These are phyloP conservation scores for Verruconis gallopava DNA, from an alignment of 2,329 filamentous ascomycete genomes.

Conservation along the genomic window DNA sequence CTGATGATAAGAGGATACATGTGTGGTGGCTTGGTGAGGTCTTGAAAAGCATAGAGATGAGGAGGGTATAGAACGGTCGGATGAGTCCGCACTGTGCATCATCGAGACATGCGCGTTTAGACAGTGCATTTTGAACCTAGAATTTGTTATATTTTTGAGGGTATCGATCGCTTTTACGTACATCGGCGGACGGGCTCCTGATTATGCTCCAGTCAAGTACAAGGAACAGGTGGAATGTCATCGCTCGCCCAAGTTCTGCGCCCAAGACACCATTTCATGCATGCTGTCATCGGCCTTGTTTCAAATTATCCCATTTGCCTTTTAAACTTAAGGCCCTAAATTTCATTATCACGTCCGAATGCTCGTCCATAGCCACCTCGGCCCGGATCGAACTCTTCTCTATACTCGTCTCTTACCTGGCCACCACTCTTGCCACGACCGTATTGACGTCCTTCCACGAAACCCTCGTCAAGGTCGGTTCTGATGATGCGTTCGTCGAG, in stretches of 20 bases:
- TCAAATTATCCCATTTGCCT: too few relatives aligned
- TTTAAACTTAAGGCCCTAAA: too few relatives aligned
- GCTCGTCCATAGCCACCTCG: conserved; percentile 79
- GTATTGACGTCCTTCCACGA: conserved; percentile 91
- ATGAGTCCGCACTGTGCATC: not conserved
- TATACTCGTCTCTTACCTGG: conserved; percentile 94
- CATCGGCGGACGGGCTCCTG: too few relatives aligned
- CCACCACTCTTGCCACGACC: conserved; percentile 88
- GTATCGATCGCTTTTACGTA: not conserved
- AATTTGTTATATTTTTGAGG: not conserved
- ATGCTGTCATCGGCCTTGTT: too few relatives aligned
- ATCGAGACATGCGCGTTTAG: not conserved
- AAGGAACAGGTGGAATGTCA: not conserved
- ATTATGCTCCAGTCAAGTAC: too few relatives aligned
- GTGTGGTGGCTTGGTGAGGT: conserved; percentile 83
- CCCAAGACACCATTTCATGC: not conserved
- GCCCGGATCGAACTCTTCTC: conserved; percentile 92
- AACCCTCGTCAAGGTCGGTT: conserved; percentile 89
- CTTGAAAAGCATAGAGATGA: not conserved
- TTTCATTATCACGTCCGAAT: too few relatives aligned
- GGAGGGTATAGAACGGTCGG: not conserved
- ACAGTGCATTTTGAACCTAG: too few relatives aligned
- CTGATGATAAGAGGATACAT: conserved; percentile 76
- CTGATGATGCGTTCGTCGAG: conserved; percentile 93
- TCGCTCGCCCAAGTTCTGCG: not conserved